Conservation (phyloP, 129 eudicot species). For the Pseudognaphalium luteoalbum region DNA sequence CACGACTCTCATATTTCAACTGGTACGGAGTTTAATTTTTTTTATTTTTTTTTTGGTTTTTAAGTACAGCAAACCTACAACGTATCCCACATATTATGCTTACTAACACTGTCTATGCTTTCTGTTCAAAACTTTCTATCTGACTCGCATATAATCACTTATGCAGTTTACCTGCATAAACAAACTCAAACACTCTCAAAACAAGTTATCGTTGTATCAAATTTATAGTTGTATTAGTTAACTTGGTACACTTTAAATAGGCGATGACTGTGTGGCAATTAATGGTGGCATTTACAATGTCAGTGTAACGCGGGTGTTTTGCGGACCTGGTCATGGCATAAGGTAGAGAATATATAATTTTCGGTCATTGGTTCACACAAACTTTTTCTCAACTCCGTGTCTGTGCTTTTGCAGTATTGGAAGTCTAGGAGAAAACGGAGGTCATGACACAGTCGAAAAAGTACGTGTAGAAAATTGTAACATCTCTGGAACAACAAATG, state of each 20-base stretch:
- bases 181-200: no score
- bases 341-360: slow-evolving; percentile 24
- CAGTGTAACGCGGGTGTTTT: slow-evolving; percentile 29
- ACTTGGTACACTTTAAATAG: slow-evolving; percentile 1
- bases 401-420: slow-evolving; percentile 34
- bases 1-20: slow-evolving; percentile 27
- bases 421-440: slow-evolving; percentile 37
- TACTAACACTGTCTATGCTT: no score
- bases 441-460: slow-evolving; percentile 30
- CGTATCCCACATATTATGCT: no score
- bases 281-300: slow-evolving; percentile 36
- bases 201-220: no score
- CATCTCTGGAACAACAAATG: slow-evolving; percentile 30
- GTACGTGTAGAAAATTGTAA: slow-evolving; percentile 33
- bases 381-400: no score
- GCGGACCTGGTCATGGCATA: slow-evolving; percentile 58
- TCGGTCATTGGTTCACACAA: neutral
- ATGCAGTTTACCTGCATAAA: no score
- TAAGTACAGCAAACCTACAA: neutral
- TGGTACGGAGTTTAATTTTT: slow-evolving; percentile 23
- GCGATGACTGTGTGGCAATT: slow-evolving; percentile 55
- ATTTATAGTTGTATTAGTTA: neutral
- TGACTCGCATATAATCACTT: no score
- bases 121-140: no score
- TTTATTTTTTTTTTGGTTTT: neutral